Evolutionary conservation across 208 protist species (phyloP), one percentile per base, ranked within the genome.

Genomic region (Trypanosoma boissoni): DNA sequence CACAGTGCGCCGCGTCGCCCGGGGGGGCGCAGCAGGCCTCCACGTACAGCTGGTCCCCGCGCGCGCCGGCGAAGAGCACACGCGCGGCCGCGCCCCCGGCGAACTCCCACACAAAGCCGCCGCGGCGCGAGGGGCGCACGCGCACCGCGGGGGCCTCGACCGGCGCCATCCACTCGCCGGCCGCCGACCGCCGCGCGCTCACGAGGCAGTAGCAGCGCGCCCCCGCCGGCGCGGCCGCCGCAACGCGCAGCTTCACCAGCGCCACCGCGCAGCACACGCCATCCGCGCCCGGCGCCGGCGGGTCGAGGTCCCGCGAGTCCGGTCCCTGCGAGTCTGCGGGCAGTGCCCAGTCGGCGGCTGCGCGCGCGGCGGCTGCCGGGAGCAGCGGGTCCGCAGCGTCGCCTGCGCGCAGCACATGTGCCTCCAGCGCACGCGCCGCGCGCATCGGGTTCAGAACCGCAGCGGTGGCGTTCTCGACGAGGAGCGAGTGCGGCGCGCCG

Each of bases 1-100:
- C 77, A 49, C 83, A 89, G 74, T 75, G 91, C 10, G 85, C 74
- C 2, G 69, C 80, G 9, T 29, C 27, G 8, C 44, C 43, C 44
- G 53, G n/a, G 4, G 56, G 20, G 42, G 86, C 83, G 62, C 85
- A 93, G 70, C 86, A 93, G 56, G 75, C 88, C 65, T 93, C 82
- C 26, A 93, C 67, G 48, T 85, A 93, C 14, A 93, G 65, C 26
- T 68, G 64, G 37, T 91, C 86, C 0, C 31, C 43, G 14, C 43
- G n/a, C 8, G 67, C 46, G 7, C 76, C 78, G 12, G 49, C 59
- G 58, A 84, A 78, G 37, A 78, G 56, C 9, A 85, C 23, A 2
- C 73, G 49, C 2, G 63, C 26, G 32, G 61, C 57, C 16, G 49
- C 14, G 55, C 72, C 61, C 16, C 59, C 32, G 46, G 50, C 45